Evolutionary conservation across 2,329 filamentous ascomycete genomes (phyloP).

Genomic region (Phyllosticta capitalensis): DNA sequence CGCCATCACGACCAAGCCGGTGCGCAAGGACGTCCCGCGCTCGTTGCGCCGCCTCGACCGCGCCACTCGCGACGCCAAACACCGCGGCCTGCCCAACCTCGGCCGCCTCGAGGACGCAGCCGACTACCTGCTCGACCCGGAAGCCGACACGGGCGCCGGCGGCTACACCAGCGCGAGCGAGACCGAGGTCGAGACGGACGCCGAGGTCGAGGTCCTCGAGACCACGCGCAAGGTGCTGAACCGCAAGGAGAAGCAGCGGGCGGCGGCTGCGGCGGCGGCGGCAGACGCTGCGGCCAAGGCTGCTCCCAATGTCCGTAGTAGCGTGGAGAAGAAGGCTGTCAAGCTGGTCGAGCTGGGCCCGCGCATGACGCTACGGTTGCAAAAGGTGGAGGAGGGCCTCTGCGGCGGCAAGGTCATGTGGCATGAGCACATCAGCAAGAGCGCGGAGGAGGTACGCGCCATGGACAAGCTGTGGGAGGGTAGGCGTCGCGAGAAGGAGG

Average conservation of each 20-base stretch:
- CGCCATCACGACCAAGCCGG: constrained; percentile 75
- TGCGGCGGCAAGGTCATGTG: constrained; percentile 90
- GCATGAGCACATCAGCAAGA: constrained; percentile 92
- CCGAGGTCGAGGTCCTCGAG: constrained; percentile 76
- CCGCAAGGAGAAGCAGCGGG: constrained; percentile 41
- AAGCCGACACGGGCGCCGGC: constrained; percentile 41
- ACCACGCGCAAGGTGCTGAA: constrained; percentile 54
- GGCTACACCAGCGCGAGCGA: constrained; percentile 91
- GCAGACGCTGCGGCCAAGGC: constrained; percentile 24
- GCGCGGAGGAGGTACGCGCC: constrained; percentile 62
- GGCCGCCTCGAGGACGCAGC: constrained; percentile 87
- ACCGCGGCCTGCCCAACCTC: constrained; percentile 68
- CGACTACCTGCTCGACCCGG: constrained; percentile 80
- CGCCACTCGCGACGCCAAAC: constrained; percentile 65
- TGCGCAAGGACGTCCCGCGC: constrained; percentile 67
- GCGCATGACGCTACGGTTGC: constrained; percentile 76
- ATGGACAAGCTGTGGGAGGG: constrained; percentile 78
- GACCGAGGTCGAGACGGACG: constrained; percentile 87
- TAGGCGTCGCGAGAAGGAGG: constrained; percentile 70
- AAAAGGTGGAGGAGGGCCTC: constrained; percentile 92
- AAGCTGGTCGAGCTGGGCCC: constrained; percentile 90
- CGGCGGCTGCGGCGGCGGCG: constrained; percentile 21
- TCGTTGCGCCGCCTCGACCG: constrained; percentile 75
- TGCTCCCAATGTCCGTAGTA: constrained; percentile 25
- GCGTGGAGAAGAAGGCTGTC: constrained; percentile 75